Evolutionary conservation across 495 filamentous ascomycete species (phyloP).

Genomic region (Neurospora cerealis): DNA sequence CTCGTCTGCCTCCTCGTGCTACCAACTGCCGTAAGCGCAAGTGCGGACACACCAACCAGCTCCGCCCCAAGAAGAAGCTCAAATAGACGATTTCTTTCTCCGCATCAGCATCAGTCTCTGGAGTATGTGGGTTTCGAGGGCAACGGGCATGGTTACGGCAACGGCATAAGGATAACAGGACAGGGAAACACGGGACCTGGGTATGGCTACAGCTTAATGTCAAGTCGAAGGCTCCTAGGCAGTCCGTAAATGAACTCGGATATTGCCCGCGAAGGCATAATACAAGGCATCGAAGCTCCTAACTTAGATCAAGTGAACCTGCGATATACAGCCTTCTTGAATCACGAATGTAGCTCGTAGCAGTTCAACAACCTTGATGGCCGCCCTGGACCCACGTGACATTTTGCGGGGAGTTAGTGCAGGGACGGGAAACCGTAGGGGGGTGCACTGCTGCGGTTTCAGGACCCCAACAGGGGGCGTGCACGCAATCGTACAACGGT

Average conservation of each 20-base stretch:
- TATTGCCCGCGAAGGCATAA: not conserved
- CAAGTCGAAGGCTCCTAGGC: not conserved
- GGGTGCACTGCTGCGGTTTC: not conserved
- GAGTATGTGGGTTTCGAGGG: conserved; percentile 26
- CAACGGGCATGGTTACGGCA: not conserved
- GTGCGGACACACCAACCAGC: conserved; percentile 99
- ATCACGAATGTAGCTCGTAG: not conserved
- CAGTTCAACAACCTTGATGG: not conserved
- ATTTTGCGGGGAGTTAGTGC: not conserved
- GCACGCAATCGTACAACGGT: not conserved
- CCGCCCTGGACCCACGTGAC: not conserved
- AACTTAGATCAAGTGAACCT: no score
- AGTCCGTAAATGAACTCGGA: not conserved
- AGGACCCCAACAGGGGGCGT: not conserved
- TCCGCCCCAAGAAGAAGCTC: conserved; percentile 99
- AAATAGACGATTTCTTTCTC: conserved; percentile 54
- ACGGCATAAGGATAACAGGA: not conserved
- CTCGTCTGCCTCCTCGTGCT: conserved; percentile 93
- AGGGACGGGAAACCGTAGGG: not conserved
- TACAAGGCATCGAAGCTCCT: not conserved
- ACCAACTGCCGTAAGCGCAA: conserved; percentile 99
- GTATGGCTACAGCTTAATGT: not conserved
- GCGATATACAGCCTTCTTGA: no score
- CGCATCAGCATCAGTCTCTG: conserved; percentile 25
- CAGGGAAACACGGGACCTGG: not conserved